Evolutionary conservation across 2,329 filamentous ascomycete species (phyloP).

Genomic region (Beauveria sp.): DNA sequence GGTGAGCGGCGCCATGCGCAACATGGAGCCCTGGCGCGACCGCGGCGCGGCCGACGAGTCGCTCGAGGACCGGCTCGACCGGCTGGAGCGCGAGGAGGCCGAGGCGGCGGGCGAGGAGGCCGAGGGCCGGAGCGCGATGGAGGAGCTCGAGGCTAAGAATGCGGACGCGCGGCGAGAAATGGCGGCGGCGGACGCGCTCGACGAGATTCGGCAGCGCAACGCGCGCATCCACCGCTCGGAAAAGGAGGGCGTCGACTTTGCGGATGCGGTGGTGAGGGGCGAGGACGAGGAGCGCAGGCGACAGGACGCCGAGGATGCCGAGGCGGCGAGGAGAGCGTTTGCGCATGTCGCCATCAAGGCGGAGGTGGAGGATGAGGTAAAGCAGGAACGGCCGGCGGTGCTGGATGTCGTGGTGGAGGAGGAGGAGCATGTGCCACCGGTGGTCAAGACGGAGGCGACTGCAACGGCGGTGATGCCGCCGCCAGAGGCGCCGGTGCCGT

Average conservation of each 20-base stretch:
- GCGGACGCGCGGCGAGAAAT: slow-evolving; percentile 90
- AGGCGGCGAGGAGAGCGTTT: slow-evolving; percentile 74
- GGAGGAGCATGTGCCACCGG: slow-evolving; percentile 22
- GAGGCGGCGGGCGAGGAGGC: slow-evolving; percentile 52
- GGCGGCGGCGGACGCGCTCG: slow-evolving; percentile 90
- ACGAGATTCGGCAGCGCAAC: slow-evolving; percentile 89
- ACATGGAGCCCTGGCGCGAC: slow-evolving; percentile 84
- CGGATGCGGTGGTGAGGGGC: slow-evolving; percentile 43
- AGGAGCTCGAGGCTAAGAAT: slow-evolving; percentile 88
- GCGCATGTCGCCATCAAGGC: slow-evolving; percentile 26
- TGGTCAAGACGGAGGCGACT: slow-evolving; percentile 14
- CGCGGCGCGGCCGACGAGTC: slow-evolving; percentile 62
- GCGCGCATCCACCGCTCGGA: slow-evolving; percentile 74
- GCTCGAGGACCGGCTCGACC: slow-evolving; percentile 77
- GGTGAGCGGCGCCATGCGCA: slow-evolving; percentile 78
- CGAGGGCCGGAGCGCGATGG: slow-evolving; percentile 80
- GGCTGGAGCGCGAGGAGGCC: slow-evolving; percentile 68
- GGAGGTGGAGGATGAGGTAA: no score
- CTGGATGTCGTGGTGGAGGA: slow-evolving; percentile 42
- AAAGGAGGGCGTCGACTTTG: slow-evolving; percentile 57
- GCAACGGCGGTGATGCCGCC: slow-evolving; percentile 21
- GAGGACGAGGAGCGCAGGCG: slow-evolving; percentile 53
- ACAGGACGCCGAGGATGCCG: slow-evolving; percentile 75
- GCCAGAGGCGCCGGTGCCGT: slow-evolving; percentile 42
- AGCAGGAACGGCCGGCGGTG: slow-evolving; percentile 26